phyloP scores from a whole-genome alignment of 768 basidiomycete species.

The Dacryopinax primogenitus region DNA sequence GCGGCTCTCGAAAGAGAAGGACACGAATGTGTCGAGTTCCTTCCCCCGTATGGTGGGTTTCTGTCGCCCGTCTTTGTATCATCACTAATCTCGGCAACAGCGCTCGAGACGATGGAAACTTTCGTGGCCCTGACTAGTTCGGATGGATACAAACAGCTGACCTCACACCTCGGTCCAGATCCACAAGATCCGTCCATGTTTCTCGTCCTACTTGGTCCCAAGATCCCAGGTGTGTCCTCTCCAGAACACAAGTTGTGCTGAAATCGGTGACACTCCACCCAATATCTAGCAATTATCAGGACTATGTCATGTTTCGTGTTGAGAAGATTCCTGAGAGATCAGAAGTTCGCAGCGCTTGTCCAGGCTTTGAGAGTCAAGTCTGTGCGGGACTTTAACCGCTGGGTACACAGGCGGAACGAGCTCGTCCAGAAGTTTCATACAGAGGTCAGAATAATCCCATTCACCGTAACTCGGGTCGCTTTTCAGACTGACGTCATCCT shows the following conservation, averaged over 20 bases:
- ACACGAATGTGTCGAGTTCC: slow-evolving; percentile 68
- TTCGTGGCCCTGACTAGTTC: slow-evolving; percentile 56
- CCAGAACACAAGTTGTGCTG: background rate
- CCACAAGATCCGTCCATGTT: slow-evolving; percentile 30
- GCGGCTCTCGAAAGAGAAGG: slow-evolving; percentile 51
- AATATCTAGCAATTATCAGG: slow-evolving; percentile 32
- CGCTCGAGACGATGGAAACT: slow-evolving; percentile 38
- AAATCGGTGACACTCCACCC: slow-evolving; percentile 1
- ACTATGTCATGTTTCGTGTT: slow-evolving; percentile 34
- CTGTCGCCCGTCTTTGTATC: slow-evolving; percentile 3
- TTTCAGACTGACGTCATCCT: background rate
- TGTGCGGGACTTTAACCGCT: slow-evolving; percentile 38
- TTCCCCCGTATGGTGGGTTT: slow-evolving; percentile 34
- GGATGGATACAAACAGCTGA: slow-evolving; percentile 61
- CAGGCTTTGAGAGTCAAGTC: slow-evolving; percentile 33
- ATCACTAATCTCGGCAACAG: slow-evolving; percentile 26
- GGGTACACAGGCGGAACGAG: slow-evolving; percentile 35
- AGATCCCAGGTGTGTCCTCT: slow-evolving; percentile 34
- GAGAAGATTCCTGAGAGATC: slow-evolving; percentile 35
- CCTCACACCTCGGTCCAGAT: slow-evolving; percentile 56
- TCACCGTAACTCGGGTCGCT: background rate
- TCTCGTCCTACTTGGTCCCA: slow-evolving; percentile 36
- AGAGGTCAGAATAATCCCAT: slow-evolving; percentile 26
- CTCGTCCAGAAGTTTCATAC: slow-evolving; percentile 40
- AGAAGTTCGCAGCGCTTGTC: slow-evolving; percentile 35